These are phyloP conservation scores for Silybum marianum DNA, from an alignment of 129 eudicot species.

Conservation along the genomic window DNA sequence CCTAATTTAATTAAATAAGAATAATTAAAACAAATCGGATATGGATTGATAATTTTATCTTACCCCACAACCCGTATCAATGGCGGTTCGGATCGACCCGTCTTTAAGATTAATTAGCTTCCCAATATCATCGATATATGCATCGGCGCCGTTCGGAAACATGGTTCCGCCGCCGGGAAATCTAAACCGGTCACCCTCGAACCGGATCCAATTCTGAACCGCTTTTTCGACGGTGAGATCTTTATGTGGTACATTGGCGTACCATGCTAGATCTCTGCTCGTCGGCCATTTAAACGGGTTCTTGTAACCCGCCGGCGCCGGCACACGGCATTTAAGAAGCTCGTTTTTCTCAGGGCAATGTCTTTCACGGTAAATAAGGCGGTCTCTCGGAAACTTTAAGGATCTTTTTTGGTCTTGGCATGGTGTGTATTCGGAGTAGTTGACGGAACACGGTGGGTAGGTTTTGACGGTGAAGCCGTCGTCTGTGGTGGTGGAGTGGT, in stretches of 20 bases:
- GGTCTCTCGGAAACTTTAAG: constrained; percentile 50
- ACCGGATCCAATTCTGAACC: constrained; percentile 92
- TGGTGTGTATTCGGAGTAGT: constrained; percentile 84
- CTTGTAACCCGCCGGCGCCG: constrained; percentile 86
- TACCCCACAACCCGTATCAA: constrained; percentile 99
- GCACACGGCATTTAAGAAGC: constrained; percentile 76
- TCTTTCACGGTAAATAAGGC: constrained; percentile 75
- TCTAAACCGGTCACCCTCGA: constrained; percentile 91
- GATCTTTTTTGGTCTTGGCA: constrained; percentile 73
- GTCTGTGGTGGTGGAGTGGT: constrained; percentile 52
- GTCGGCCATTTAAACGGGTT: constrained; percentile 89
- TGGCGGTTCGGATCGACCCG: constrained; percentile 94
- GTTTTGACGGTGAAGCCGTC: constrained; percentile 12
- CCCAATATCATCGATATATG: constrained; percentile 90
- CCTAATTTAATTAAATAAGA: not conserved
- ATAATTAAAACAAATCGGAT: constrained; percentile 3
- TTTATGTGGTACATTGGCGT: constrained; percentile 90
- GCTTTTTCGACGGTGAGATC: constrained; percentile 96
- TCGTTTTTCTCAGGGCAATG: constrained; percentile 79
- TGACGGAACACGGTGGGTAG: constrained; percentile 62
- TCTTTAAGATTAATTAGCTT: constrained; percentile 73
- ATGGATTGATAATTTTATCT: not conserved
- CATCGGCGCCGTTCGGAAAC: constrained; percentile 92
- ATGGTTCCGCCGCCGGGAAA: constrained; percentile 99
- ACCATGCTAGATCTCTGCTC: constrained; percentile 89